Percentiles rank a stretch among this genome's conserved stretches.
Evolutionary conservation across 192 early-diverging fungal genomes (phyloP).

Genomic region (Coemansia sp.): DNA sequence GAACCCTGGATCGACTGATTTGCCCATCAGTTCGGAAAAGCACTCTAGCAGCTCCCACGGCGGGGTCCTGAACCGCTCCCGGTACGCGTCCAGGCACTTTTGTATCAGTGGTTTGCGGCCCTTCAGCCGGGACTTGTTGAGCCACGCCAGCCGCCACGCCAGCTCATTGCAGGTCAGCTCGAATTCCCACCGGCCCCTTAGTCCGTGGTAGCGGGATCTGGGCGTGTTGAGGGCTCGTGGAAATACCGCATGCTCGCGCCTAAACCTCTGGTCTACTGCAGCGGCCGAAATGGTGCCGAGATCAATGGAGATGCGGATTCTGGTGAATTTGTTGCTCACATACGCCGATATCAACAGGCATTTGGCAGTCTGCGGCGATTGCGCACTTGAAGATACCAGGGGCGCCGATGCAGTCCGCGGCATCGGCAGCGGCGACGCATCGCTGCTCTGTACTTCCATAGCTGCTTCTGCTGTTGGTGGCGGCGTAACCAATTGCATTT

Average conservation of each 20-base stretch:
- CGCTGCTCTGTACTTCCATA: slow-evolving; percentile 1
- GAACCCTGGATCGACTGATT: slow-evolving; percentile 28
- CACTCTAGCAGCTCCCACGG: slow-evolving; percentile 38
- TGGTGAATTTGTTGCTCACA: slow-evolving; percentile 27
- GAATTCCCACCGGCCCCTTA: slow-evolving; percentile 68
- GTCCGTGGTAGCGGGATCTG: slow-evolving; percentile 22
- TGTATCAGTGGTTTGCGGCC: slow-evolving; percentile 45
- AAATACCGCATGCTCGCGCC: slow-evolving; percentile 44
- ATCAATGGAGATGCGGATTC: slow-evolving; percentile 44
- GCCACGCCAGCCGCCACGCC: slow-evolving; percentile 79
- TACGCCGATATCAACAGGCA: slow-evolving; percentile 23
- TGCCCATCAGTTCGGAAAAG: slow-evolving; percentile 15
- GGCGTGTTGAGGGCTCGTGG: slow-evolving; percentile 38
- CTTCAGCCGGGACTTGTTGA: slow-evolving; percentile 57
- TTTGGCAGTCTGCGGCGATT: slow-evolving; percentile 28
- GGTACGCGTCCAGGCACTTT: slow-evolving; percentile 50
- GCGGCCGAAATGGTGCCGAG: slow-evolving; percentile 17
- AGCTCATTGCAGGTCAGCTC: slow-evolving; percentile 80
- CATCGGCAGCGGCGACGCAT: background rate
- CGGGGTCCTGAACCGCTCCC: slow-evolving; percentile 34
- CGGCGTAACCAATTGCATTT: slow-evolving; percentile 2
- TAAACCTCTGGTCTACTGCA: slow-evolving; percentile 21
- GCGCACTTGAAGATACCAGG: background rate
- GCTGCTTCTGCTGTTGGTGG: background rate
- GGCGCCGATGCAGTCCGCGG: slow-evolving; percentile 1